Conservation (phyloP, 202 grass and related monocot species). For the Setaria viridis region DNA sequence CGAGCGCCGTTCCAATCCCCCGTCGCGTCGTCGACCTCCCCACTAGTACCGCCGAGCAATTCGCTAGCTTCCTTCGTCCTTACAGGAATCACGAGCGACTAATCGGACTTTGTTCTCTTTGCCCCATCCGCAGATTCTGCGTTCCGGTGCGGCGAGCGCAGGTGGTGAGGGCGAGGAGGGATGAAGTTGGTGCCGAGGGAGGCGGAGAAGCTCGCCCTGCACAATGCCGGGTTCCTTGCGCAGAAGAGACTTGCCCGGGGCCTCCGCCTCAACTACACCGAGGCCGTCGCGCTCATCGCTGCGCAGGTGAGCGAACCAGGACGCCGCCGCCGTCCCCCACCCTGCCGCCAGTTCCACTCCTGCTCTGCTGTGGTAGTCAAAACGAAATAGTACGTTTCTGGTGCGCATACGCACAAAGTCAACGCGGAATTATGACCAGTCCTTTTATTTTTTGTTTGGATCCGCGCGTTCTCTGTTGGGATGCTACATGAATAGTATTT, state of each 20-base stretch:
- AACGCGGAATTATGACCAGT: neutral
- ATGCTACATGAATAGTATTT: neutral
- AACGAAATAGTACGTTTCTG: neutral
- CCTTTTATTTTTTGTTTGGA: neutral
- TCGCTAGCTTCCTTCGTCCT: neutral
- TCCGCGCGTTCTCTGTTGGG: neutral
- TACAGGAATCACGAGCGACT: neutral
- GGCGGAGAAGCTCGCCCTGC: conserved; percentile 79
- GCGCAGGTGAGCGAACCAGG: conserved; percentile 56
- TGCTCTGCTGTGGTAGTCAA: neutral
- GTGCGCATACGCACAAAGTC: neutral
- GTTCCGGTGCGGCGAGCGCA: neutral
- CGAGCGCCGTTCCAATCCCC: neutral
- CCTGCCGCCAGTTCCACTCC: neutral
- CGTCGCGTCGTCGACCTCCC: too few species aligned
- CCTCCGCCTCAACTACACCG: conserved; percentile 83
- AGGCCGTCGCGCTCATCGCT: conserved; percentile 86
- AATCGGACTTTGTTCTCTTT: neutral
- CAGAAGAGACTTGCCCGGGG: conserved; percentile 94
- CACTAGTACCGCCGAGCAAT: neutral
- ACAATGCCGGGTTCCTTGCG: conserved; percentile 83
- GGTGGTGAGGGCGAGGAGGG: neutral
- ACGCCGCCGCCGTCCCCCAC: too few species aligned
- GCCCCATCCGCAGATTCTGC: neutral
- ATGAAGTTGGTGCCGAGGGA: conserved; percentile 89